Conservation (phyloP, 139 green algal genomes). For the Astrephomene gubernaculifera region DNA sequence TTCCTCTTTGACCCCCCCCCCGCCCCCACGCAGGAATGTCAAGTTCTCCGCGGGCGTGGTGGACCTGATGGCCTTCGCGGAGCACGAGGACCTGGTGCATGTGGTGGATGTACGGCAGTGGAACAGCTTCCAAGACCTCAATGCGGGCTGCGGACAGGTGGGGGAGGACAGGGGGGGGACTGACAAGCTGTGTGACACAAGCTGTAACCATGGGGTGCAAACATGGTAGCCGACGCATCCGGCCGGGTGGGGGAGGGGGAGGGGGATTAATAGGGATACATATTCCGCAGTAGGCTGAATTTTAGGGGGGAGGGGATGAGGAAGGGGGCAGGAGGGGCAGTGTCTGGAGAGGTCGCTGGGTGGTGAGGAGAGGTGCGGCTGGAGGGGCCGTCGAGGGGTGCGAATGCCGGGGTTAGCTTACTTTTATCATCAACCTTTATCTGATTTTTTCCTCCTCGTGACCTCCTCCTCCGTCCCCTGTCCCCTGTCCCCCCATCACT, state of each 20-base stretch:
- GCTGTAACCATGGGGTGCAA: no score
- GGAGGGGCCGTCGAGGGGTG: not conserved
- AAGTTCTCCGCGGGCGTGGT: slow-evolving; percentile 51
- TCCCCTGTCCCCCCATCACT: no score
- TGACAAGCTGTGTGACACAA: no score
- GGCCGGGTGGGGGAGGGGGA: not conserved
- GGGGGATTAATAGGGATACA: not conserved
- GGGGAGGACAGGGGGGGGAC: not conserved
- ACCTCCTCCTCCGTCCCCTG: no score
- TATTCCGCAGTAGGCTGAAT: not conserved
- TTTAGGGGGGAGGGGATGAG: not conserved
- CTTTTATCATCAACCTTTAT: no score
- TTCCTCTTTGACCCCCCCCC: no score
- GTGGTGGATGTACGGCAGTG: slow-evolving; percentile 38
- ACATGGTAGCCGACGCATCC: no score
- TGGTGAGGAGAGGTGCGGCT: not conserved
- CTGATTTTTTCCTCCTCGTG: not conserved
- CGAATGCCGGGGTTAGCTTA: no score
- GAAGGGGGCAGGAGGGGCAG: not conserved
- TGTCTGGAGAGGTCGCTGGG: no score
- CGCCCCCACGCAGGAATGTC: slow-evolving; percentile 5
- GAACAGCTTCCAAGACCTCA: slow-evolving; percentile 17
- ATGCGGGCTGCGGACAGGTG: slow-evolving; percentile 38
- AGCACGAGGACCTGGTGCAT: slow-evolving; percentile 38
- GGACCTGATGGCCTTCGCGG: slow-evolving; percentile 47